Evolutionary conservation across 1,139 yeast genomes (phyloP).

Genomic region (Suhomyces taliae): DNA sequence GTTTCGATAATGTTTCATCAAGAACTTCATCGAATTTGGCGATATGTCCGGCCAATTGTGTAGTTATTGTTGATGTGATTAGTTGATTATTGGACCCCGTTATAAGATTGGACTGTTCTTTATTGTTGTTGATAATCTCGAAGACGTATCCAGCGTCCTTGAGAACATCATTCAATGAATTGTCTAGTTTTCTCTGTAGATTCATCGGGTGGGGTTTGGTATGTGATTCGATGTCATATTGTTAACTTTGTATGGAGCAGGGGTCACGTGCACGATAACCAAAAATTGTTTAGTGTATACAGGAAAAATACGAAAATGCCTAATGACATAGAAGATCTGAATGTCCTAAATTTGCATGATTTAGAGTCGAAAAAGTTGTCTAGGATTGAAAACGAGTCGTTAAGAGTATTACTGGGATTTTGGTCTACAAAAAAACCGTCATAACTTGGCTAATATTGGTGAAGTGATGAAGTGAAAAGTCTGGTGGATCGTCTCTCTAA

Average conservation of each 20-base stretch:
- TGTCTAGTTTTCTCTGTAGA: slow-evolving; percentile 42
- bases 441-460: too few species aligned
- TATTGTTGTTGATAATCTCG: slow-evolving; percentile 45
- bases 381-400: too few species aligned
- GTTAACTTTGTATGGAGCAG: too few species aligned
- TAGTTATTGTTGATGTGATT: slow-evolving; percentile 41
- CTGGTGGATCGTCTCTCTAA: too few species aligned
- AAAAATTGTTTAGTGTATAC: neutral
- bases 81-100: slow-evolving; percentile 47
- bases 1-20: slow-evolving; percentile 45
- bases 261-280: too few species aligned
- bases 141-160: slow-evolving; percentile 47
- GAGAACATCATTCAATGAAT: slow-evolving; percentile 43
- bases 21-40: slow-evolving; percentile 42
- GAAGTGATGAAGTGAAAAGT: too few species aligned
- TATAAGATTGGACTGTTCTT: slow-evolving; percentile 42
- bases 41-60: slow-evolving; percentile 40
- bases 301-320: neutral
- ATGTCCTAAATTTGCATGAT: too few species aligned
- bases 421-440: too few species aligned
- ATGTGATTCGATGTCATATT: too few species aligned
- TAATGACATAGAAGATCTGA: too few species aligned
- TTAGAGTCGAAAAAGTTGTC: too few species aligned
- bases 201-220: slow-evolving; percentile 26
- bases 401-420: too few species aligned